Base-by-base conservation (phyloP, 2,329 filamentous ascomycete species). In the Pseudocercospora macadamiae region DNA sequence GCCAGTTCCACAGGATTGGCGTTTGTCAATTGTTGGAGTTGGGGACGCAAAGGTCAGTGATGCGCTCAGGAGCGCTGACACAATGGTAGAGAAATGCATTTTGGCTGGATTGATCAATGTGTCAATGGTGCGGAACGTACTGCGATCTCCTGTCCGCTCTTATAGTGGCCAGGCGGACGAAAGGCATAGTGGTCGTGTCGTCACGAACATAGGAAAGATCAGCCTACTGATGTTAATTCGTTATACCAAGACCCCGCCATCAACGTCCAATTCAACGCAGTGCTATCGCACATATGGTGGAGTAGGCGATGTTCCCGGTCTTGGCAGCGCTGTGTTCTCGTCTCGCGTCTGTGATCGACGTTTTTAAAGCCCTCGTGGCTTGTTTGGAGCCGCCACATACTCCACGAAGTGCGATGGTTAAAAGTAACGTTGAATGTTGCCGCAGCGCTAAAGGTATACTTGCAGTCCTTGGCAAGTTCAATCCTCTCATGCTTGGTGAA, bases 1-100 rank as follows among this genome's bases (percentile, higher is more conserved):
- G n/a, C 59, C 59, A 37, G 54, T 42, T 9, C 52, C 52, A 16
- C 54, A 60, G 32, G 54, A 25, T 44, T 54, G 42, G 36, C 59
- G 59, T 32, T 61, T 45, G 23, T 61, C 51, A 19, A 55, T 19
- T 5, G 54, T 57, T 10, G 28, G 19, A 30, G 34, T 48, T 57
- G 54, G 54, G 12, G 47, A 18, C 48, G 54, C 47, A 9, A 51
- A 8, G 26, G 47, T 26, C 7, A 34, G 16, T 18, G 47, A 30
- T 16, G 30, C 47, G 26, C 47, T 51, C 47, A 51, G 14, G 26
- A 51, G 18, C 10, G 30, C 25, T 10, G 23, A n/a, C 23, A 51
- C 14, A 8, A 51, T 32, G 25, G 47, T 51, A 18, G 26, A 32
- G 47, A 32, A 51, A 2, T 34, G 47, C 47, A 51, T 51, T 16